Evolutionary conservation across 371 early-diverging fungal species (phyloP).

Genomic region (Lichtheimia ramosa): DNA sequence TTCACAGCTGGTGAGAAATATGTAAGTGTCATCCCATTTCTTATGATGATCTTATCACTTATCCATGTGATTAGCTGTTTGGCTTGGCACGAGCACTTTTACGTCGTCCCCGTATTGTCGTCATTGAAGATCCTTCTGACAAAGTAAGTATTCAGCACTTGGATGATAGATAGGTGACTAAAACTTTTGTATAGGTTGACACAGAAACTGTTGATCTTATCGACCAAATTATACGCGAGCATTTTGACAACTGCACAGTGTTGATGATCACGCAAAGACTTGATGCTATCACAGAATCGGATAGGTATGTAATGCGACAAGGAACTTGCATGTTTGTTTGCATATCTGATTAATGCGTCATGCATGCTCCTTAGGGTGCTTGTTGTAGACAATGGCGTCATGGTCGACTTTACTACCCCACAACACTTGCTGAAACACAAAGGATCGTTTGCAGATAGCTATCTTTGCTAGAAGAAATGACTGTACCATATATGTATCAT

Average conservation of each 20-base stretch:
- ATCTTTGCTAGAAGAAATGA: background rate
- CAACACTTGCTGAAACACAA: conserved; percentile 56
- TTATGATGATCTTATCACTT: background rate
- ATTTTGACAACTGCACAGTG: conserved; percentile 84
- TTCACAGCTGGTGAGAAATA: conserved; percentile 86
- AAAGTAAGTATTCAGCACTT: background rate
- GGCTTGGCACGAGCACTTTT: conserved; percentile 85
- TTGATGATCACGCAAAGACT: conserved; percentile 92
- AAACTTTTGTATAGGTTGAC: conserved; percentile 59
- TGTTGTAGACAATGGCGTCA: conserved; percentile 76
- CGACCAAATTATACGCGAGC: conserved; percentile 83
- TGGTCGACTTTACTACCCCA: conserved; percentile 83
- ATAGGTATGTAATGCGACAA: background rate
- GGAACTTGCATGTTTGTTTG: no score
- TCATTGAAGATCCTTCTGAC: conserved; percentile 88
- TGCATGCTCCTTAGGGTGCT: conserved; percentile 52
- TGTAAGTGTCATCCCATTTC: conserved; percentile 14
- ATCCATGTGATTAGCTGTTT: conserved; percentile 54
- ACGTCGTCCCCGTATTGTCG: conserved; percentile 66
- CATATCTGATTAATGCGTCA: no score
- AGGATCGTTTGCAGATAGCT: conserved; percentile 59
- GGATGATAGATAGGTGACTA: background rate
- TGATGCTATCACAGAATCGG: conserved; percentile 86
- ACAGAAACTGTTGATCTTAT: conserved; percentile 77
- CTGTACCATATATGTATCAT: background rate